Evolutionary conservation across 495 filamentous ascomycete species (phyloP), one percentile per base, ranked within the genome.

Genomic region (Annulohypoxylon moriforme): DNA sequence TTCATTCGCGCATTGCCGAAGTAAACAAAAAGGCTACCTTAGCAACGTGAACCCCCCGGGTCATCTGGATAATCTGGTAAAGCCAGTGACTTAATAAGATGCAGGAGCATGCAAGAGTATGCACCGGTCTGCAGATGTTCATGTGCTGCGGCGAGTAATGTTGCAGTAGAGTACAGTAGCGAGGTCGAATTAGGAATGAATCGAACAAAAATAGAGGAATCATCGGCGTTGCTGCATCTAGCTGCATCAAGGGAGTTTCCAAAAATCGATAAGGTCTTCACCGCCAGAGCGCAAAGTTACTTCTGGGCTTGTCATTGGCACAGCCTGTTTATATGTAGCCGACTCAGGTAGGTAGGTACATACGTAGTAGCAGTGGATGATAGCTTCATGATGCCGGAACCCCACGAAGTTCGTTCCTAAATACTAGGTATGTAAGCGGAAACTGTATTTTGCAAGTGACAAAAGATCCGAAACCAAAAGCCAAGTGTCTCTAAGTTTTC

Each of bases 91-190:
- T n/a, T n/a, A n/a, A 70, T 70, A 29, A 25, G 29, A 61, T 65
- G 20, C 34, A 36, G 47, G 25, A 52, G 25, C 11, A 25, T 52
- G 40, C 40, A 44, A 44, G 40, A 44, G 40, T 20, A 44, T 44
- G 40, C 40, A 40, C 22, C 20, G 6, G 33, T 58, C 33, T 44
- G 52, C 55, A 60, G 55, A 60, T 42, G 18, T 24, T 69, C 49
- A 27, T 62, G 56, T 69, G 38, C 33, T 44, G 66, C 71, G 27
- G 71, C 71, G 52, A 52, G 62, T 69, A 50, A 69, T 69, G 71
- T 69, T 67, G 71, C 71, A 73, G 66, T 42, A 69, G 36, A 55
- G 61, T 61, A 73, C 71, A 58, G 71, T 67, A 73, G 71, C 71
- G 66, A 53, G 60, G 34, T 60, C 62, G 4, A 57, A 72, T 65